Percentiles rank a stretch among this genome's conserved stretches.
Evolutionary conservation across 2,329 filamentous ascomycete genomes (phyloP).

Genomic region (Apiospora kogelbergensis): DNA sequence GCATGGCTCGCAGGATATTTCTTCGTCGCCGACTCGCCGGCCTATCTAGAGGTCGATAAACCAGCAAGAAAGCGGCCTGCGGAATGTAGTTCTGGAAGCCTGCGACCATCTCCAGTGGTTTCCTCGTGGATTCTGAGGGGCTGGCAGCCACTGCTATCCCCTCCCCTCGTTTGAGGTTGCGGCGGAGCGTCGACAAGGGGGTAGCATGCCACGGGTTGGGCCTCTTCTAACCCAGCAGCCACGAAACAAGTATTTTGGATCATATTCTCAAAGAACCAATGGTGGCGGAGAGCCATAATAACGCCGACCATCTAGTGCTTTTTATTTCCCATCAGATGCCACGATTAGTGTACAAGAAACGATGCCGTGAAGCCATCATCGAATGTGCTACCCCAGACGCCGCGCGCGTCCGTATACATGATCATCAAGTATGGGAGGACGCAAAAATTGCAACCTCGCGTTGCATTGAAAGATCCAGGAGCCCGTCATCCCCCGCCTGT

Average conservation of each 20-base stretch:
- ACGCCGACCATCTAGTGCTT: constrained; percentile 7
- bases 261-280: not conserved
- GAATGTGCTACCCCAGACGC: constrained; percentile 1
- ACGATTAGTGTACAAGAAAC: constrained; percentile 7
- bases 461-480: constrained; percentile 6
- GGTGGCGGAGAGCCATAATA: not conserved
- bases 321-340: constrained; percentile 5
- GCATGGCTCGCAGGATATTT: too few species aligned
- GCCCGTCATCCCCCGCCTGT: not conserved
- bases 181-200: too few species aligned
- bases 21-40: too few species aligned
- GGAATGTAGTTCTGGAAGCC: too few species aligned
- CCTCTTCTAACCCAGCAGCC: not conserved
- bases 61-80: too few species aligned
- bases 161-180: too few species aligned
- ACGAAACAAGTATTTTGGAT: not conserved
- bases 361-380: constrained; percentile 7
- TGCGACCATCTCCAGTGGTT: too few species aligned
- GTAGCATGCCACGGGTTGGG: too few species aligned
- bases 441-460: constrained; percentile 1
- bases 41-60: too few species aligned
- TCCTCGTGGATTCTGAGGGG: too few species aligned
- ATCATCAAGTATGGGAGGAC: not conserved
- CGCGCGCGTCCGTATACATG: constrained; percentile 2
- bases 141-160: too few species aligned